Conservation (phyloP, 192 early-diverging fungal genomes). For the Backusella tuberculispora region DNA sequence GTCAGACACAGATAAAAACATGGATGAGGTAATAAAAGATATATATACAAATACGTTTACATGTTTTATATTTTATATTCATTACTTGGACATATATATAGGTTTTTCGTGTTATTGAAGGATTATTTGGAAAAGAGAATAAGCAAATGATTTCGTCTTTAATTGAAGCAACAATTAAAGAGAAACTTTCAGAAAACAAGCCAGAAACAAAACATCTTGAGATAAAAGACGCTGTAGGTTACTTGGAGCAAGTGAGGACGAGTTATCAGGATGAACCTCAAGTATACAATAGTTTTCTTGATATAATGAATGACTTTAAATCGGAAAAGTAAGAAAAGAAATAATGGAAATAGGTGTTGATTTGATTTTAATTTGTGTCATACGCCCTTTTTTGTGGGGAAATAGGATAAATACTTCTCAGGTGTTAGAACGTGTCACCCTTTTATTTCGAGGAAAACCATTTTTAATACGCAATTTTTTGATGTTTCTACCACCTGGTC, state of each 20-base stretch:
- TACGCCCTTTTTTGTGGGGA: not conserved
- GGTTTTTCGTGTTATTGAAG: conserved; percentile 18
- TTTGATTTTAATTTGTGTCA: not conserved
- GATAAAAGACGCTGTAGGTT: conserved; percentile 36
- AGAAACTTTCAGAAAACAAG: not conserved
- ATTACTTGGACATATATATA: too few species aligned
- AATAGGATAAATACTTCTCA: conserved; percentile 36
- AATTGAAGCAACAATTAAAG: conserved; percentile 6
- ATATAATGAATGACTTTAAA: conserved; percentile 35
- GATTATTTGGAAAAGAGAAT: conserved; percentile 26
- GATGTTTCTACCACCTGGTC: conserved; percentile 38
- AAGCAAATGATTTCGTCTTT: not conserved
- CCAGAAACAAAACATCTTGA: not conserved
- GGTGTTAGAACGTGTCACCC: conserved; percentile 35
- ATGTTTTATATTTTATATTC: too few species aligned
- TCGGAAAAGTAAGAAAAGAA: conserved; percentile 30
- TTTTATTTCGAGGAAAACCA: conserved; percentile 35
- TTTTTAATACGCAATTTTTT: conserved; percentile 35
- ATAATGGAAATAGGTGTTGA: not conserved
- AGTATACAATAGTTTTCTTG: conserved; percentile 26
- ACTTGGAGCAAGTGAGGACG: conserved; percentile 28
- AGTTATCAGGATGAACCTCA: conserved; percentile 19
- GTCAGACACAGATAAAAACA: not conserved
- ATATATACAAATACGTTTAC: not conserved
- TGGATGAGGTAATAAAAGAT: not conserved